These are phyloP conservation scores for Citrullus amarus DNA, from an alignment of 306 rosid species.

Conservation along the genomic window DNA sequence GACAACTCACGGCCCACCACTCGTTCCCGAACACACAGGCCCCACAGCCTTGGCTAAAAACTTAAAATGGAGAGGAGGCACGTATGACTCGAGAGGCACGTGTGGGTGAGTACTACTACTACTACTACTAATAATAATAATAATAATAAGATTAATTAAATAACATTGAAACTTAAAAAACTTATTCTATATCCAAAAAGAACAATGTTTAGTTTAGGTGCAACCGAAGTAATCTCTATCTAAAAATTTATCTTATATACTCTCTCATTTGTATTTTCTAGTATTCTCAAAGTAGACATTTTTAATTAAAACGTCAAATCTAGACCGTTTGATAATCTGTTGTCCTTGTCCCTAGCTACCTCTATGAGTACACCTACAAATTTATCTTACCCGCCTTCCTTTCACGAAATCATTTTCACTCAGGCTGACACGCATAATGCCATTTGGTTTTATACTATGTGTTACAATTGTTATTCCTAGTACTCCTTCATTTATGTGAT, in stretches of 20 bases:
- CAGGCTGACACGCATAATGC: too few species aligned
- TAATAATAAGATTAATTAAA: too few species aligned
- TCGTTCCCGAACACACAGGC: neutral
- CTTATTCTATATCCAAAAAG: too few species aligned
- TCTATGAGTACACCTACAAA: neutral
- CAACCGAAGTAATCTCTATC: too few species aligned
- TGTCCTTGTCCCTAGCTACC: neutral
- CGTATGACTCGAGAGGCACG: neutral
- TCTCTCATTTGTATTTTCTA: neutral
- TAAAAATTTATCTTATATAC: neutral
- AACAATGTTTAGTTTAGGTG: too few species aligned
- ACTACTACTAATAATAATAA: too few species aligned
- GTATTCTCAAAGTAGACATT: neutral
- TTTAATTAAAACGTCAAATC: conserved; percentile 3
- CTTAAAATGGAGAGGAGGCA: neutral
- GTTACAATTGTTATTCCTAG: too few species aligned
- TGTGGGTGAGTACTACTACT: neutral
- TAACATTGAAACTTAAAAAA: too few species aligned
- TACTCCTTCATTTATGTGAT: too few species aligned
- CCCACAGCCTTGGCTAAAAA: neutral
- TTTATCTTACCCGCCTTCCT: too few species aligned
- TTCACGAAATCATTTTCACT: too few species aligned
- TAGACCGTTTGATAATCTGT: neutral
- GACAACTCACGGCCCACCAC: conserved; percentile 6
- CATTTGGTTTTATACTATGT: too few species aligned